phyloP scores from a whole-genome alignment of 2,329 filamentous ascomycete genomes.

The Claviceps humidiphila region DNA sequence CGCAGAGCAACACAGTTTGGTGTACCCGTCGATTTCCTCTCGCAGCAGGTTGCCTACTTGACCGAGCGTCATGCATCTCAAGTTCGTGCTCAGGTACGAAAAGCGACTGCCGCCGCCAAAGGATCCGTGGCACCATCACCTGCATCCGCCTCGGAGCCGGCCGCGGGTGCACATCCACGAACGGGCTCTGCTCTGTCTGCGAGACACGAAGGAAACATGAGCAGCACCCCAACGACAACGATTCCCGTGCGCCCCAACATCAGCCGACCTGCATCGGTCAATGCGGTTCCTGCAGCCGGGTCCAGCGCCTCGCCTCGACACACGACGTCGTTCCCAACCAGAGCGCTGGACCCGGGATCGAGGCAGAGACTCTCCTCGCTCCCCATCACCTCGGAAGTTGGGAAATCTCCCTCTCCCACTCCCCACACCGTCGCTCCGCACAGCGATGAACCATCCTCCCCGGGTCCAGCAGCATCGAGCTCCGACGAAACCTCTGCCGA shows the following conservation, averaged over 20 bases:
- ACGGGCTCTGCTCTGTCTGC: conserved; percentile 40
- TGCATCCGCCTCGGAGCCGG: conserved; percentile 34
- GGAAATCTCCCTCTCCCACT: conserved; percentile 15
- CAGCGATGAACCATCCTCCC: conserved; percentile 17
- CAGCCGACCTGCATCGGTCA: conserved; percentile 35
- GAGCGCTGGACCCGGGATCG: conserved; percentile 15
- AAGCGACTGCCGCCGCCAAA: conserved; percentile 45
- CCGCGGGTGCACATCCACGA: conserved; percentile 25
- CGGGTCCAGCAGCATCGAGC: conserved; percentile 24
- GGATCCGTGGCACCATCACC: conserved; percentile 46
- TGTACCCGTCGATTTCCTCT: conserved; percentile 74
- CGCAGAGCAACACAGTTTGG: conserved; percentile 60
- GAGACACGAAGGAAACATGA: conserved; percentile 33
- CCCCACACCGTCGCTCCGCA: conserved; percentile 8
- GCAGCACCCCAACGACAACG: conserved; percentile 31
- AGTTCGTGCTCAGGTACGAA: conserved; percentile 80
- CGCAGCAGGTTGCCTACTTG: conserved; percentile 87
- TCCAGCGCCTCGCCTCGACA: conserved; percentile 16
- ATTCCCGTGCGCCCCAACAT: conserved; percentile 30
- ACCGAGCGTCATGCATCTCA: conserved; percentile 85
- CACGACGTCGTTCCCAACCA: conserved; percentile 10
- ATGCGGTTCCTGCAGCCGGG: conserved; percentile 27
- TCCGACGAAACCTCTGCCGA: conserved; percentile 30
- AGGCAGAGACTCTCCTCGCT: conserved; percentile 32
- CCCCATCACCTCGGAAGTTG: conserved; percentile 20